These are phyloP conservation scores for Citrus cavaleriei DNA, from an alignment of 345 rosid genomes.

Conservation along the genomic window DNA sequence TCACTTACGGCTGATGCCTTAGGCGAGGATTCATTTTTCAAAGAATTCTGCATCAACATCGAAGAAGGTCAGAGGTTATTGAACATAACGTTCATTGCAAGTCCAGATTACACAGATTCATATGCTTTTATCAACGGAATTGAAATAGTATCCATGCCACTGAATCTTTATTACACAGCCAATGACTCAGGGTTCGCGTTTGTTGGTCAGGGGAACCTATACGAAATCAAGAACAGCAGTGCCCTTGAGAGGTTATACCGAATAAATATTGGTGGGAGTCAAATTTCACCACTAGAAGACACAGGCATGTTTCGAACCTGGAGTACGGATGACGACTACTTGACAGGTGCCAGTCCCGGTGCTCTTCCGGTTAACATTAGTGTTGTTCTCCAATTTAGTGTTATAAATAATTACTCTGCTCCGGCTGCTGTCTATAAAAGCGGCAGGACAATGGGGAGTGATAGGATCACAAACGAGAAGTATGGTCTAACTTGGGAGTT, in stretches of 20 bases:
- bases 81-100: neutral
- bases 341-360: neutral
- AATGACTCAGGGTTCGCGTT: too few species aligned
- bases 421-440: constrained; percentile 25
- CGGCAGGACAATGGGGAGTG: constrained; percentile 35
- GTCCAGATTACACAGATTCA: neutral
- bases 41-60: neutral
- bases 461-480: too few species aligned
- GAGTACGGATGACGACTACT: neutral
- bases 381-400: fast-evolving
- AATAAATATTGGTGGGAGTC: constrained; percentile 29
- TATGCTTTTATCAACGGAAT: constrained; percentile 1
- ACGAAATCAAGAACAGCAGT: too few species aligned
- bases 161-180: neutral
- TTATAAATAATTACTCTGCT: constrained; percentile 26
- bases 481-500: constrained; percentile 46
- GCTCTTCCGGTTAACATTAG: fast-evolving
- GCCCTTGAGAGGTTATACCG: constrained; percentile 34
- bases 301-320: constrained; percentile 40
- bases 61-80: neutral
- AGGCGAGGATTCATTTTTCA: fast-evolving
- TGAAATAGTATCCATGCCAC: constrained; percentile 4
- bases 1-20: neutral
- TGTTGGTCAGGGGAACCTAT: too few species aligned
- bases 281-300: neutral